These are phyloP conservation scores for Dimocarpus longan DNA, from an alignment of 345 rosid genomes.

Conservation along the genomic window DNA sequence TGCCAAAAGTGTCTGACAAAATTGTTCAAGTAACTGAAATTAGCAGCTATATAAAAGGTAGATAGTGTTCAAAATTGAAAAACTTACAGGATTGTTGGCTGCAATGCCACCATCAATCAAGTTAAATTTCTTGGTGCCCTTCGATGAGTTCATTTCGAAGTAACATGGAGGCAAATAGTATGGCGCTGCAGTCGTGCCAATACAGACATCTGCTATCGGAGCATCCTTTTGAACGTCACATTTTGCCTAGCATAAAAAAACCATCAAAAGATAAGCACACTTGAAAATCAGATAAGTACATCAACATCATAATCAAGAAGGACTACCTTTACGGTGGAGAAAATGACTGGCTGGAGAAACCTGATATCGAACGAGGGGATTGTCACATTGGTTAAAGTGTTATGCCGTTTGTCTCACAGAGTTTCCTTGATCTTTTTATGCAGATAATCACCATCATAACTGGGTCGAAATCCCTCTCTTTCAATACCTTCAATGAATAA, in stretches of 20 bases:
- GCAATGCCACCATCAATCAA: constrained; percentile 32
- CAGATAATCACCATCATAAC: constrained; percentile 17
- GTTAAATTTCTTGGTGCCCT: constrained; percentile 23
- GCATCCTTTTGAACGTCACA: constrained; percentile 6
- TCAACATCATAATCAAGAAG: too few species aligned
- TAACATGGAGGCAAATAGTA: constrained; percentile 21
- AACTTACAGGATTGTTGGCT: constrained; percentile 35
- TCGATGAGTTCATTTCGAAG: constrained; percentile 15
- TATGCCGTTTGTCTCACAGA: background rate
- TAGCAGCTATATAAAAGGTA: background rate
- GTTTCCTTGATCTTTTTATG: constrained; percentile 3
- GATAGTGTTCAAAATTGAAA: too few species aligned
- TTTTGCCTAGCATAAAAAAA: background rate
- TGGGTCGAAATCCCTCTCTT: too few species aligned
- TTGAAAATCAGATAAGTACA: background rate
- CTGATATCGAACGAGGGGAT: constrained; percentile 22
- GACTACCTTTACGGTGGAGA: constrained; percentile 19
- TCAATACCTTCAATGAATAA: too few species aligned
- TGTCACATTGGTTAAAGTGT: constrained; percentile 21
- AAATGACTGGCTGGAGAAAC: constrained; percentile 19
- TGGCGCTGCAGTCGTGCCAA: constrained; percentile 22
- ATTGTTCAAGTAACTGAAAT: background rate
- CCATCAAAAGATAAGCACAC: background rate
- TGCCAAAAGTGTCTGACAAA: constrained; percentile 4
- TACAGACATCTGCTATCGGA: constrained; percentile 20